A percentile compares a stretch with the other conserved stretches of the same genome.
Conservation (phyloP, 306 rosid species). For the Quercus alba region DNA sequence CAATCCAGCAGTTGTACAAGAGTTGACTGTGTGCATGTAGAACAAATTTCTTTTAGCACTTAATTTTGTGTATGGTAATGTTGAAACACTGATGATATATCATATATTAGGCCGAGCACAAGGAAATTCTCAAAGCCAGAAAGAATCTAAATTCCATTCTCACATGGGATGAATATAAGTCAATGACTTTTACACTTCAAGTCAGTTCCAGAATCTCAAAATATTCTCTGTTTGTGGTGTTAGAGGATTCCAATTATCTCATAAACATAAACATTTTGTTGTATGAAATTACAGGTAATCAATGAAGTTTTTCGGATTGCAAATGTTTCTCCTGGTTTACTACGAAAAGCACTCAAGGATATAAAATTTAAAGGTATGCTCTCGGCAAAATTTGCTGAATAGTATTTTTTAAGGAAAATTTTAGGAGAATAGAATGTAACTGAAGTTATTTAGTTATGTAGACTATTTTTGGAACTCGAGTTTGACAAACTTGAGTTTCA, state of each 20-base stretch:
- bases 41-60: background rate
- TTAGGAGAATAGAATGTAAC: no score
- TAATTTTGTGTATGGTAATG: background rate
- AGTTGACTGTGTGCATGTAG: background rate
- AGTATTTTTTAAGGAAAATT: no score
- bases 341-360: conserved; percentile 31
- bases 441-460: no score
- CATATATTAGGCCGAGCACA: conserved; percentile 35
- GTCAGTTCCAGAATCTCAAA: conserved; percentile 7
- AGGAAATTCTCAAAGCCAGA: conserved; percentile 27
- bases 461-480: no score
- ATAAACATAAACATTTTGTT: background rate
- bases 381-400: background rate
- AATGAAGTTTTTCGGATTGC: conserved; percentile 31
- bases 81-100: background rate
- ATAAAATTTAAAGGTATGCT: conserved; percentile 23
- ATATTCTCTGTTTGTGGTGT: background rate
- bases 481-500: no score
- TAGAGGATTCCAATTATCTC: background rate
- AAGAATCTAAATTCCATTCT: conserved; percentile 20
- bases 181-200: conserved; percentile 37
- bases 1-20: conserved; percentile 20
- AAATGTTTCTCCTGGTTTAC: conserved; percentile 24
- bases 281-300: conserved; percentile 19
- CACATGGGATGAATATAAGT: conserved; percentile 42